phyloP scores from a whole-genome alignment of 2,329 filamentous ascomycete genomes.

The Cladosporium halotolerans region DNA sequence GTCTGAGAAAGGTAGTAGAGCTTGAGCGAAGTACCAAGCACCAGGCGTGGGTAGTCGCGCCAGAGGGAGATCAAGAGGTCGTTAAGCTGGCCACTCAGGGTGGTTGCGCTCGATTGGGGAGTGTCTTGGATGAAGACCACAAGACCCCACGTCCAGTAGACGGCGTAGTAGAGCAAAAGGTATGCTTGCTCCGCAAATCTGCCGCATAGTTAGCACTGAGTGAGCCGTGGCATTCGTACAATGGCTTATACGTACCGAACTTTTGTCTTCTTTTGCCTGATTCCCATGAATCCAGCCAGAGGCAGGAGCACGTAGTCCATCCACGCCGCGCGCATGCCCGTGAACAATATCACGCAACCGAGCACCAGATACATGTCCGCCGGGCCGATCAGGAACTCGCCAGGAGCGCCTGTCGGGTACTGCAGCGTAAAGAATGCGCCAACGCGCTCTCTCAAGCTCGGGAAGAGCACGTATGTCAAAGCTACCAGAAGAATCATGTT shows the following conservation, averaged over 20 bases:
- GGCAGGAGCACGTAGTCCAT: slow-evolving; percentile 87
- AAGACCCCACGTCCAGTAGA: slow-evolving; percentile 79
- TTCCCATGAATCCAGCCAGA: slow-evolving; percentile 63
- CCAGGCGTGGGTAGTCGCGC: slow-evolving; percentile 75
- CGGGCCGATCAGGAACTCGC: slow-evolving; percentile 67
- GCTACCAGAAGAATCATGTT: slow-evolving; percentile 79
- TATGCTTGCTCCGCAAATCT: slow-evolving; percentile 87
- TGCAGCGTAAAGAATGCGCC: slow-evolving; percentile 82
- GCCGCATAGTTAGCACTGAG: background rate
- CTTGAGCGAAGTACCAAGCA: slow-evolving; percentile 70
- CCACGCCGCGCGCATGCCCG: slow-evolving; percentile 70
- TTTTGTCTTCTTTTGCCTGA: slow-evolving; percentile 64
- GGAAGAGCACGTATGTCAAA: slow-evolving; percentile 75
- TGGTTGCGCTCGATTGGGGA: slow-evolving; percentile 13
- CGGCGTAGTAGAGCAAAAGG: slow-evolving; percentile 74
- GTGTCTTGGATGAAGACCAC: slow-evolving; percentile 43
- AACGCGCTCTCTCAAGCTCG: slow-evolving; percentile 71
- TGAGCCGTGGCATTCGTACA: background rate
- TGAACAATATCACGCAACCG: slow-evolving; percentile 78
- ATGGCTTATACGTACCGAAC: slow-evolving; percentile 48
- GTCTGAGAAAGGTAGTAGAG: slow-evolving; percentile 86
- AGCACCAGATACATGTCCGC: slow-evolving; percentile 74
- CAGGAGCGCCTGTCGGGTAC: slow-evolving; percentile 48
- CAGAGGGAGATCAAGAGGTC: slow-evolving; percentile 51
- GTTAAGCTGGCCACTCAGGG: slow-evolving; percentile 15